Conservation (phyloP, 306 rosid genomes). For the Potentilla sterilis region DNA sequence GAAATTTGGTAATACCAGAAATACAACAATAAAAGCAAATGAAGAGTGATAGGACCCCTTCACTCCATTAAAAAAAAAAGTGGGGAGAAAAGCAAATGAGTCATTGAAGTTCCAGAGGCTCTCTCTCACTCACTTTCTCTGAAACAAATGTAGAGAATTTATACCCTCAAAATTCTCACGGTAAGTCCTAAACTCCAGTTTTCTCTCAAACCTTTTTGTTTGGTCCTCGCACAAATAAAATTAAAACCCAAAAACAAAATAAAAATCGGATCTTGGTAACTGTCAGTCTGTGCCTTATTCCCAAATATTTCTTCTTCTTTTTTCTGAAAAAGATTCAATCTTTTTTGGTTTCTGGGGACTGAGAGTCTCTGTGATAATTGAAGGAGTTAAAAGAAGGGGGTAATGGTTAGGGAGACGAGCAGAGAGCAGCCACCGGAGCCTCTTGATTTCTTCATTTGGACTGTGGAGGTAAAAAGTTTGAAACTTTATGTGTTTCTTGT, state of each 20-base stretch:
- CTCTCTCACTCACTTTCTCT: constrained; percentile 16
- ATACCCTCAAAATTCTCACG: constrained; percentile 24
- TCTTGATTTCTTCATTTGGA: constrained; percentile 99
- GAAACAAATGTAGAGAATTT: constrained; percentile 55
- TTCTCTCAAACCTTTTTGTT: constrained; percentile 6
- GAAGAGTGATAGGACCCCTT: not conserved
- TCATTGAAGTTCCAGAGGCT: not conserved
- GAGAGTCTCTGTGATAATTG: constrained; percentile 16
- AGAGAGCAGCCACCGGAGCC: constrained; percentile 92
- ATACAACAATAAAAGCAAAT: not conserved
- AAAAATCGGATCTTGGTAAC: constrained; percentile 19
- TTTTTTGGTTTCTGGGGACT: constrained; percentile 17
- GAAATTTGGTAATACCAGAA: not conserved
- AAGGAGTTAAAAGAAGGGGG: constrained; percentile 16
- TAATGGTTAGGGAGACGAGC: constrained; percentile 67
- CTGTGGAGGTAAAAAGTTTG: constrained; percentile 73
- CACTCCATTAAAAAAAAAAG: not conserved
- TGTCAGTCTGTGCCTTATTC: not conserved
- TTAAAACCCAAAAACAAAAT: not conserved
- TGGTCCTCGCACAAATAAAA: constrained; percentile 9
- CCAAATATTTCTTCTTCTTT: not conserved
- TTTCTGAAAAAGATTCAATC: not conserved
- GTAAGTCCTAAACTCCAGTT: constrained; percentile 41
- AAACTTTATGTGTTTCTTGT: not conserved
- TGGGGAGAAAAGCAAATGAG: constrained; percentile 22